Percentiles rank a stretch among this genome's conserved stretches.
Conservation (phyloP, 2,329 filamentous ascomycete genomes). For the Fusarium clavum region DNA sequence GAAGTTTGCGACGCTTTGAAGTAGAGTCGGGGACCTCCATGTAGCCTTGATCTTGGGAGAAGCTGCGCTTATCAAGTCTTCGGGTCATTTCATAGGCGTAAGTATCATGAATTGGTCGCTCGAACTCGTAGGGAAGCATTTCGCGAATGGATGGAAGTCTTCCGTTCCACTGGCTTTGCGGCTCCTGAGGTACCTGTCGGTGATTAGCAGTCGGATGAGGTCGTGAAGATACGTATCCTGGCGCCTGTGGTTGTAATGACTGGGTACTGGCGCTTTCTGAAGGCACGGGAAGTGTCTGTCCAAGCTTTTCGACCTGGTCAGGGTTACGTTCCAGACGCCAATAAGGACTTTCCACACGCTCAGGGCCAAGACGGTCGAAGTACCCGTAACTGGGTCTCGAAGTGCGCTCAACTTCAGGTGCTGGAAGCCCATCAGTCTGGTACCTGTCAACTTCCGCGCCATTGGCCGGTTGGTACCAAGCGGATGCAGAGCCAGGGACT, state of each 20-base stretch:
- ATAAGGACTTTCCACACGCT: neutral
- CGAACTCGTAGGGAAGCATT: constrained; percentile 19
- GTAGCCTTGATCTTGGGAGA: neutral
- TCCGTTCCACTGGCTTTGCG: neutral
- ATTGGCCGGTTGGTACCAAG: neutral
- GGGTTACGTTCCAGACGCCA: constrained; percentile 1
- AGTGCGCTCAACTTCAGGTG: neutral
- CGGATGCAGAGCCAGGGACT: neutral
- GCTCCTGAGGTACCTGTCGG: neutral
- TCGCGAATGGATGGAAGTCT: constrained; percentile 28
- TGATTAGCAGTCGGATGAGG: neutral
- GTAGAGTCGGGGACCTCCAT: neutral
- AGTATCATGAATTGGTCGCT: neutral
- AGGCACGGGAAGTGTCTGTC: neutral
- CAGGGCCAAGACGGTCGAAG: neutral
- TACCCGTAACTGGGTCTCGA: neutral
- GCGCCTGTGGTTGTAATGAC: neutral
- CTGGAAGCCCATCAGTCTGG: neutral
- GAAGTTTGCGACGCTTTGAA: constrained; percentile 27
- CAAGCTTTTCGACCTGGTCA: neutral
- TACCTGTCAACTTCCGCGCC: neutral
- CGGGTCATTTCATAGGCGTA: neutral
- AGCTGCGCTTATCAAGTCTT: constrained; percentile 9
- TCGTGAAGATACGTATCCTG: neutral
- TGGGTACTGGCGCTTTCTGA: neutral